Percentiles rank a stretch among this genome's conserved stretches.
Evolutionary conservation across 768 basidiomycete genomes (phyloP).

Genomic region (Harrya chromipes): DNA sequence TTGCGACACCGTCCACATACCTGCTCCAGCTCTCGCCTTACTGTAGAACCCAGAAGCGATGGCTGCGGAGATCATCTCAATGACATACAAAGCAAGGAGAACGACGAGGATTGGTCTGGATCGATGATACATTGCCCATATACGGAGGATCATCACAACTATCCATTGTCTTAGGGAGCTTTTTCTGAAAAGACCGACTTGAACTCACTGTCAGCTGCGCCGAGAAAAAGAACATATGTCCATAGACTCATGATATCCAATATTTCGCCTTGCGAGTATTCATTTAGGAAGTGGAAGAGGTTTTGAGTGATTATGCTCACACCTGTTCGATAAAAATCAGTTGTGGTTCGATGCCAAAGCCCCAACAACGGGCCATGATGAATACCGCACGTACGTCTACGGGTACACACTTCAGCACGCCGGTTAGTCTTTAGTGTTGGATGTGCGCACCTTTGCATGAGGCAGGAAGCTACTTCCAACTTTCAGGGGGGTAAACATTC

Average conservation of each 20-base stretch:
- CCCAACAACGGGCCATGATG: neutral
- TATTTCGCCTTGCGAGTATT: neutral
- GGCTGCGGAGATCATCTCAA: neutral
- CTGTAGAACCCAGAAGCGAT: too few species aligned
- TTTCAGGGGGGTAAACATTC: neutral
- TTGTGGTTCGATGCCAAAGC: neutral
- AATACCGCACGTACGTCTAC: neutral
- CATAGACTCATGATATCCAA: neutral
- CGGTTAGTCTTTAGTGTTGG: neutral
- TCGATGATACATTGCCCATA: slow-evolving; percentile 10
- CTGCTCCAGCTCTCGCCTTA: too few species aligned
- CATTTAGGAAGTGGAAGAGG: neutral
- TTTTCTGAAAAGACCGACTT: too few species aligned
- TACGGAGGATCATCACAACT: slow-evolving; percentile 12
- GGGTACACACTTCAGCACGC: neutral
- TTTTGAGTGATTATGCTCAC: neutral
- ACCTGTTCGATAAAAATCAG: slow-evolving; percentile 1
- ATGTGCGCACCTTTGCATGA: neutral
- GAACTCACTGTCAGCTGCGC: slow-evolving; percentile 2
- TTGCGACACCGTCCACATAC: too few species aligned
- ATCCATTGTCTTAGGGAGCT: neutral
- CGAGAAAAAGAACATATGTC: neutral
- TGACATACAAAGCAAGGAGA: neutral
- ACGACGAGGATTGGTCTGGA: slow-evolving; percentile 2
- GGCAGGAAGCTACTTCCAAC: slow-evolving; percentile 5